Evolutionary conservation across 345 rosid species (phyloP).

Genomic region (Eucalyptus pauciflora): DNA sequence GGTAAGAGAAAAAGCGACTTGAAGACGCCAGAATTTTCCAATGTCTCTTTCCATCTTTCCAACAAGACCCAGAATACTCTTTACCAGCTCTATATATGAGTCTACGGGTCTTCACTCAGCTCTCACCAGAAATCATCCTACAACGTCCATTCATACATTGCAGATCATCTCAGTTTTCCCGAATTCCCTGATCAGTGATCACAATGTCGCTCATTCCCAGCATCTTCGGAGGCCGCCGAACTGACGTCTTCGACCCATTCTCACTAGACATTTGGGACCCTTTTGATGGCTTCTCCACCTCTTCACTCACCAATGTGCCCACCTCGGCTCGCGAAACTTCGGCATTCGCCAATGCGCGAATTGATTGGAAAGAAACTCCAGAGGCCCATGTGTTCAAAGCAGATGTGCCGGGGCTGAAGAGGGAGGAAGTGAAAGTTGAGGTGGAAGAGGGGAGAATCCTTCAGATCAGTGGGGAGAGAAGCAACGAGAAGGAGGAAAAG

Average conservation of each 20-base stretch:
- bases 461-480: slow-evolving; percentile 10
- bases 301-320: background rate
- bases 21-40: background rate
- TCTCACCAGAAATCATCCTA: background rate
- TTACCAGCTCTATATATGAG: background rate
- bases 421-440: slow-evolving; percentile 20
- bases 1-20: background rate
- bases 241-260: slow-evolving; percentile 10
- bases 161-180: background rate
- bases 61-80: background rate
- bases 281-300: background rate
- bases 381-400: slow-evolving; percentile 12
- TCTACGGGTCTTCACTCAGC: background rate
- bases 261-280: slow-evolving; percentile 22
- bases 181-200: background rate
- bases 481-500: slow-evolving; percentile 9
- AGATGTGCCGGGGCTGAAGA: slow-evolving; percentile 11
- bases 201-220: slow-evolving; percentile 5
- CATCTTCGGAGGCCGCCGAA: slow-evolving; percentile 4
- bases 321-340: background rate
- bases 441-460: slow-evolving; percentile 15
- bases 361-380: slow-evolving; percentile 23
- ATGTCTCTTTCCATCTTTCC: background rate
- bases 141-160: background rate
- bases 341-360: background rate